A percentile compares a stretch with the other conserved stretches of the same genome.
Evolutionary conservation across 257 asterid genomes (phyloP).

Genomic region (Plectranthus barbatus): DNA sequence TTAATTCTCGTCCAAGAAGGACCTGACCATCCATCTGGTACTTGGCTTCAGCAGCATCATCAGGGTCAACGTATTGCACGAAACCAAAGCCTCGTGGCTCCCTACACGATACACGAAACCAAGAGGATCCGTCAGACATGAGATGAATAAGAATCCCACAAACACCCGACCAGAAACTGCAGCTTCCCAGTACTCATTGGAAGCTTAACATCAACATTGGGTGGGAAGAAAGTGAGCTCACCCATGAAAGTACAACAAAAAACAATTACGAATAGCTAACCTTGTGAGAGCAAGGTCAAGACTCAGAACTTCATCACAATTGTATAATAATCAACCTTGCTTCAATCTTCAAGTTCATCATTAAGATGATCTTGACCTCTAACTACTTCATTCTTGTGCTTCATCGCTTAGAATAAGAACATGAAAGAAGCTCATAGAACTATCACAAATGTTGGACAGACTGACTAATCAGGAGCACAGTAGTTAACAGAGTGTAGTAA

Average conservation of each 20-base stretch:
- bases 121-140: neutral
- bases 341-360: constrained; percentile 49
- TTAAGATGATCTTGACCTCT: constrained; percentile 47
- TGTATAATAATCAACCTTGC: constrained; percentile 40
- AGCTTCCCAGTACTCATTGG: neutral
- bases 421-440: constrained; percentile 20
- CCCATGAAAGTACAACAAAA: neutral
- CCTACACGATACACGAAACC: constrained; percentile 25
- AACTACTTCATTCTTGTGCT: constrained; percentile 47
- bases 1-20: constrained; percentile 56
- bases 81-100: constrained; percentile 88
- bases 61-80: constrained; percentile 66
- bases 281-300: constrained; percentile 38
- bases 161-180: neutral
- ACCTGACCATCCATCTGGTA: constrained; percentile 37
- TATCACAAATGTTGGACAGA: constrained; percentile 1
- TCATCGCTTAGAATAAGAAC: constrained; percentile 42
- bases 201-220: neutral
- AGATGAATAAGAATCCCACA: neutral
- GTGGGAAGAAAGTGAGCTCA: neutral
- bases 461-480: neutral
- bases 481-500: no score
- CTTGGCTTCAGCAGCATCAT: constrained; percentile 82
- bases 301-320: constrained; percentile 36
- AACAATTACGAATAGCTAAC: constrained; percentile 25